Conservation (phyloP, 2,329 filamentous ascomycete genomes). For the Magnaporthiopsis incrustans region DNA sequence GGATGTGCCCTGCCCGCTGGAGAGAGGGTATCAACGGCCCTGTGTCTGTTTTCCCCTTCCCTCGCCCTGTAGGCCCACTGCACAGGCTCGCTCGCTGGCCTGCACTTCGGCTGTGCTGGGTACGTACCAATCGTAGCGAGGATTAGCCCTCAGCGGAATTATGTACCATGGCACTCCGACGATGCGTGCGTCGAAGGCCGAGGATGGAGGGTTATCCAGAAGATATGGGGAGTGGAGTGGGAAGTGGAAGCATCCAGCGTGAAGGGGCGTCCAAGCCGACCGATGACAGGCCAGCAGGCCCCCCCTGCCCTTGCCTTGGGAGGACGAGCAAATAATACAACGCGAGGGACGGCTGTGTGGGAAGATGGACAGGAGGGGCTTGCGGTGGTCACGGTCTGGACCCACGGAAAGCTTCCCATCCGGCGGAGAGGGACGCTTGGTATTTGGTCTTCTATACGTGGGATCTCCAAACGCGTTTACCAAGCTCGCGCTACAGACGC, state of each 20-base stretch:
- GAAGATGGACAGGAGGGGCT: background rate
- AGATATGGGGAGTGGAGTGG: background rate
- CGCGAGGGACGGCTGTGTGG: background rate
- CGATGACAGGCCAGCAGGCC: background rate
- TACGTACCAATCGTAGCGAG: background rate
- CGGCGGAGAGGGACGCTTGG: background rate
- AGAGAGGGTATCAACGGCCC: background rate
- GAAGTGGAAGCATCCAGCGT: background rate
- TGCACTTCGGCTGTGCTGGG: background rate
- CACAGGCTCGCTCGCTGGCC: background rate
- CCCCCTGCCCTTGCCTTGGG: background rate
- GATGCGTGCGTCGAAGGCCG: background rate
- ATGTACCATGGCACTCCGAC: background rate
- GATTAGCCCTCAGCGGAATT: background rate
- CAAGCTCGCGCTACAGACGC: background rate
- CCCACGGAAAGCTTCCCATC: background rate
- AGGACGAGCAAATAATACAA: background rate
- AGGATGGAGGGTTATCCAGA: background rate
- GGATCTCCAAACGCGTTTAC: background rate
- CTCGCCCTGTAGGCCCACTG: background rate
- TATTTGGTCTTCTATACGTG: background rate
- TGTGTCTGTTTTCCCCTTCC: slow-evolving; percentile 12
- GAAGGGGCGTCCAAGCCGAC: background rate
- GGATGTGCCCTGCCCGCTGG: background rate
- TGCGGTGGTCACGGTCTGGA: background rate